Evolutionary conservation across 1,284 basidiomycete genomes (phyloP).

Genomic region (Fomitopsis pinicola): DNA sequence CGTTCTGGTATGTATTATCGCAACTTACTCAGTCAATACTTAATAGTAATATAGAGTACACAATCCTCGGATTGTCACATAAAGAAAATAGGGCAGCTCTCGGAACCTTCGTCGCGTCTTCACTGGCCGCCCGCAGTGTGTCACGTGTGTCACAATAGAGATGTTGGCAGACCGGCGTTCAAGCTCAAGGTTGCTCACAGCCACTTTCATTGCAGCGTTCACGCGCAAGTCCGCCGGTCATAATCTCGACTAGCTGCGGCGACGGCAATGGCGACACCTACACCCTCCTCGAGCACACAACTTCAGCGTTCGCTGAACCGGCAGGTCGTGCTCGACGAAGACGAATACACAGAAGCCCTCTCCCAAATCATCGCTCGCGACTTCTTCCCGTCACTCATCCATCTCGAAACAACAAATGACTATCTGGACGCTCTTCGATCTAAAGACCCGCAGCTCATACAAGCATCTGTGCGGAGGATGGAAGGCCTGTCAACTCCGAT

Average conservation of each 20-base stretch:
- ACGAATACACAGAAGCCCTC: conserved; percentile 91
- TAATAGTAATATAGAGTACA: too few species aligned
- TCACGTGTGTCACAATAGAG: too few species aligned
- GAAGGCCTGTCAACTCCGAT: conserved; percentile 60
- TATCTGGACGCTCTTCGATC: conserved; percentile 77
- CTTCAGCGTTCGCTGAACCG: conserved; percentile 59
- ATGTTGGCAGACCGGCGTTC: too few species aligned
- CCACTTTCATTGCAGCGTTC: background rate
- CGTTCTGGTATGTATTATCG: too few species aligned
- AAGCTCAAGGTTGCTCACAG: background rate
- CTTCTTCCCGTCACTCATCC: conserved; percentile 92
- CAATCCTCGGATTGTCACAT: too few species aligned
- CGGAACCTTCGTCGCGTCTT: too few species aligned
- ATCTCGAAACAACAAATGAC: conserved; percentile 82
- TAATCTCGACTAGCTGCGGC: too few species aligned
- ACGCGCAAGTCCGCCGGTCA: too few species aligned
- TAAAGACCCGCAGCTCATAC: conserved; percentile 70
- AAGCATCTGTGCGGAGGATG: conserved; percentile 68
- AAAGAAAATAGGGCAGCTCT: too few species aligned
- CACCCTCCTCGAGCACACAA: conserved; percentile 12
- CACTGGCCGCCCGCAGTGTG: background rate
- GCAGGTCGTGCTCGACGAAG: conserved; percentile 84
- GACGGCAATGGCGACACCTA: conserved; percentile 7
- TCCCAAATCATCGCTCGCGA: conserved; percentile 94
- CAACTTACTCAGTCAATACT: too few species aligned